phyloP scores from a whole-genome alignment of 2,329 filamentous ascomycete genomes.

The Botrytis elliptica region DNA sequence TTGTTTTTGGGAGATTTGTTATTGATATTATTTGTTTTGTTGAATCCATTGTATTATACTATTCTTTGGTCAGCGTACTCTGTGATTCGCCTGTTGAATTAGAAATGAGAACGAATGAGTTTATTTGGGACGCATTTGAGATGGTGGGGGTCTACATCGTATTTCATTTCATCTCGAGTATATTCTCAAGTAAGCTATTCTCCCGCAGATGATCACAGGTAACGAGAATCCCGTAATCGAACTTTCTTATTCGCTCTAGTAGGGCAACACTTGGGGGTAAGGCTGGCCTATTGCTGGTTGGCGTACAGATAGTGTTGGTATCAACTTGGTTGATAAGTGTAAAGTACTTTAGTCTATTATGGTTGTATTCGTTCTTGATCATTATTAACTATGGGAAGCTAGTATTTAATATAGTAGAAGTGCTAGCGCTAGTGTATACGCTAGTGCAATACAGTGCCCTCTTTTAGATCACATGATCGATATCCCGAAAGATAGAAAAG shows the following conservation, averaged over 20 bases:
- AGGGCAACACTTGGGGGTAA: neutral
- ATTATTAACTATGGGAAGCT: too few relatives aligned
- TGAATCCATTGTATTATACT: neutral
- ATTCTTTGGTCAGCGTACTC: neutral
- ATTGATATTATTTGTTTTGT: neutral
- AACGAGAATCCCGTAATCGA: neutral
- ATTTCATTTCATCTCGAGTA: neutral
- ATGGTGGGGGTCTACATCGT: neutral
- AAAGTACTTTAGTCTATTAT: too few relatives aligned
- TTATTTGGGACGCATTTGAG: neutral
- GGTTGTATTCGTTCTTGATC: too few relatives aligned
- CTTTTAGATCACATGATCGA: too few relatives aligned
- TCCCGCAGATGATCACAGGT: neutral
- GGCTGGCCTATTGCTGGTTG: neutral
- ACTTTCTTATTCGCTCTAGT: neutral
- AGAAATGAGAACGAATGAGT: neutral
- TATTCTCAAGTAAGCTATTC: accelerated
- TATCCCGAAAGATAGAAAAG: neutral
- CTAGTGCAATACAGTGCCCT: too few relatives aligned
- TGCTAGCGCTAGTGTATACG: too few relatives aligned
- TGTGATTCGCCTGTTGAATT: neutral
- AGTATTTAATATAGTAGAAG: too few relatives aligned
- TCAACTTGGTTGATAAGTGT: too few relatives aligned
- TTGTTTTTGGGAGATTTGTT: too few relatives aligned
- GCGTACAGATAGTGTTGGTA: neutral